phyloP scores from a whole-genome alignment of 2,329 filamentous ascomycete species.

The Botrytis medusae region DNA sequence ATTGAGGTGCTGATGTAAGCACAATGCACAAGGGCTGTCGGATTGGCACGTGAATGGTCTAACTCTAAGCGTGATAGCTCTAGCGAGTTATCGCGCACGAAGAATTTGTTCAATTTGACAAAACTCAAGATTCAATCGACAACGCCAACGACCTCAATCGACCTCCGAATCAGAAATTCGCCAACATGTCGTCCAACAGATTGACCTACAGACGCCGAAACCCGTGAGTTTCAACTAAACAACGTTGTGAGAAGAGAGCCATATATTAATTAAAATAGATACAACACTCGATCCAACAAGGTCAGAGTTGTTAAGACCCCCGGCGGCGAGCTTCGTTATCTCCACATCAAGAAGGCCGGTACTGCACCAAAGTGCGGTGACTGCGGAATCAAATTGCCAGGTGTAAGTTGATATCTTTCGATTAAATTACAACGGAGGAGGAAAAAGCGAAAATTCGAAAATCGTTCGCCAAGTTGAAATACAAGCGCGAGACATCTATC shows the following conservation, averaged over 20 bases:
- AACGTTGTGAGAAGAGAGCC: constrained; percentile 12
- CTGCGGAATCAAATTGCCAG: constrained; percentile 95
- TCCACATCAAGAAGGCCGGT: constrained; percentile 99
- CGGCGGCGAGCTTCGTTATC: constrained; percentile 89
- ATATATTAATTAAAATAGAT: constrained; percentile 53
- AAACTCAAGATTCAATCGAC: constrained; percentile 20
- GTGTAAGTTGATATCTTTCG: constrained; percentile 67
- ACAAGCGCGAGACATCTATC: background rate
- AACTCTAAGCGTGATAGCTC: constrained; percentile 19
- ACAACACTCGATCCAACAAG: constrained; percentile 98
- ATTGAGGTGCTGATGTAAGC: background rate
- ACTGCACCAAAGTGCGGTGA: constrained; percentile 99
- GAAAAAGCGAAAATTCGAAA: background rate
- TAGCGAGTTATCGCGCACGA: constrained; percentile 21
- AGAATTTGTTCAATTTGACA: constrained; percentile 18
- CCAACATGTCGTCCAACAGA: constrained; percentile 54
- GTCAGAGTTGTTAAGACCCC: constrained; percentile 95
- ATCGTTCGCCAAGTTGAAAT: background rate
- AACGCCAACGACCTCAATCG: constrained; percentile 37
- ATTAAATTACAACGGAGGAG: background rate
- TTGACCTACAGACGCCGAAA: constrained; percentile 64
- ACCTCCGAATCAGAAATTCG: constrained; percentile 38
- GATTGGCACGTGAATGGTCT: background rate
- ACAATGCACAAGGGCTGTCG: background rate
- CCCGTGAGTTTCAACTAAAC: constrained; percentile 56